Evolutionary conservation across 768 basidiomycete species (phyloP).

Genomic region (Filobasidium wieringae): DNA sequence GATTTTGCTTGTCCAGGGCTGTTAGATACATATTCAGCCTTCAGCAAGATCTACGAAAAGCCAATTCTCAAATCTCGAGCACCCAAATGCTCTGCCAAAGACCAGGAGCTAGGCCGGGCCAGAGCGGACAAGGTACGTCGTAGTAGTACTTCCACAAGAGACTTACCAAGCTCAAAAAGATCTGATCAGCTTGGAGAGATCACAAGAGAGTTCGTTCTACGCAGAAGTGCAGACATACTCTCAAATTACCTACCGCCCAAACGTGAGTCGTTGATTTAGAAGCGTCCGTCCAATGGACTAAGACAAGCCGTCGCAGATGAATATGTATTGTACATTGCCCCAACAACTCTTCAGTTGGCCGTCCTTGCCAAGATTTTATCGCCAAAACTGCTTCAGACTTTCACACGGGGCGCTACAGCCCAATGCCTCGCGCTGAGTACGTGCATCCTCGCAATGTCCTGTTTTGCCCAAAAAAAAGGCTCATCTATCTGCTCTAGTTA

Average conservation of each 20-base stretch:
- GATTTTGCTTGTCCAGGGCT: slow-evolving; percentile 91
- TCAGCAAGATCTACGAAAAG: slow-evolving; percentile 58
- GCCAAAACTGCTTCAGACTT: slow-evolving; percentile 55
- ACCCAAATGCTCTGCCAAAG: slow-evolving; percentile 59
- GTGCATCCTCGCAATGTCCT: slow-evolving; percentile 5
- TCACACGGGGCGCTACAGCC: slow-evolving; percentile 60
- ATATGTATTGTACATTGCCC: slow-evolving; percentile 93
- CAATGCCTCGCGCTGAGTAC: slow-evolving; percentile 59
- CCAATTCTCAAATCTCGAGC: slow-evolving; percentile 78
- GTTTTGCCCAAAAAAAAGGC: neutral
- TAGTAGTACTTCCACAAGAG: neutral
- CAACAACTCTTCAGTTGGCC: slow-evolving; percentile 66
- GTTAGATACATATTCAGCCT: slow-evolving; percentile 45
- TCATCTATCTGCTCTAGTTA: slow-evolving; percentile 44
- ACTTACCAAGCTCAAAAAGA: neutral
- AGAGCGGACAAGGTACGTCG: slow-evolving; percentile 58
- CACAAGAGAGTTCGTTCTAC: slow-evolving; percentile 78
- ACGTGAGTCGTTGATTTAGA: slow-evolving; percentile 45
- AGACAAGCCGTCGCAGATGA: slow-evolving; percentile 52
- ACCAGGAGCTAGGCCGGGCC: slow-evolving; percentile 64
- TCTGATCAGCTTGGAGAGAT: slow-evolving; percentile 52
- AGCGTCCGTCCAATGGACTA: neutral
- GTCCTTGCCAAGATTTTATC: slow-evolving; percentile 68
- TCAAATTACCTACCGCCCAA: slow-evolving; percentile 82
- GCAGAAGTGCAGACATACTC: slow-evolving; percentile 72